Conservation (phyloP, 495 filamentous ascomycete genomes). For the Massariosphaeria phaeospora region DNA sequence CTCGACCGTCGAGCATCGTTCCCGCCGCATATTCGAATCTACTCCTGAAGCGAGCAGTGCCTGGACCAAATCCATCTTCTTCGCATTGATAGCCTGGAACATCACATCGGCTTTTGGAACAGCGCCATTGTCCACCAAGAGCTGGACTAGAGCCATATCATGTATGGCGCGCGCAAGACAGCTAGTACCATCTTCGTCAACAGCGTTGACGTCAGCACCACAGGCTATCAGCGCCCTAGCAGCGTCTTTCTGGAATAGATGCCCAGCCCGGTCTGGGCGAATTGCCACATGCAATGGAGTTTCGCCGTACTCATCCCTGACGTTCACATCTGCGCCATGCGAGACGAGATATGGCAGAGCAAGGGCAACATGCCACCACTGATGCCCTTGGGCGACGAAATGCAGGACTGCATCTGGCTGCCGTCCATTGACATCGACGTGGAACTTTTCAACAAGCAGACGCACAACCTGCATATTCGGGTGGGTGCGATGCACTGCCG, state of each 20-base stretch:
- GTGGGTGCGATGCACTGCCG: conserved; percentile 34
- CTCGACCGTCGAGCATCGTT: too few species aligned
- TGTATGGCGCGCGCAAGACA: conserved; percentile 7
- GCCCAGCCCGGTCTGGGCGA: not conserved
- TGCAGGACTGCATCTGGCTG: conserved; percentile 35
- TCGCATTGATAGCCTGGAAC: not conserved
- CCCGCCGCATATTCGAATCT: conserved; percentile 8
- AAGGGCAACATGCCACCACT: conserved; percentile 46
- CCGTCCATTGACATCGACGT: conserved; percentile 38
- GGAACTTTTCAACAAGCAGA: conserved; percentile 42
- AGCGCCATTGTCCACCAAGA: conserved; percentile 16
- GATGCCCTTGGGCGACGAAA: conserved; percentile 36
- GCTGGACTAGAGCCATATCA: not conserved
- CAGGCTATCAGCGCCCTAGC: conserved; percentile 36
- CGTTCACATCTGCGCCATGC: conserved; percentile 42
- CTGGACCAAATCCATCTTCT: not conserved
- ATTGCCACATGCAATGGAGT: conserved; percentile 46
- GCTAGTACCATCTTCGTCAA: conserved; percentile 27
- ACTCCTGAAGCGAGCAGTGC: not conserved
- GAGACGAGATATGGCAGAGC: conserved; percentile 45
- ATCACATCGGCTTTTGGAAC: not conserved
- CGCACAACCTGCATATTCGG: conserved; percentile 46
- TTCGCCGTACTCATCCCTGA: conserved; percentile 37
- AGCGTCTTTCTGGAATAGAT: conserved; percentile 30
- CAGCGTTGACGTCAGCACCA: conserved; percentile 42